Evolutionary conservation across 495 filamentous ascomycete genomes (phyloP).

Genomic region (Daldinia grandis): DNA sequence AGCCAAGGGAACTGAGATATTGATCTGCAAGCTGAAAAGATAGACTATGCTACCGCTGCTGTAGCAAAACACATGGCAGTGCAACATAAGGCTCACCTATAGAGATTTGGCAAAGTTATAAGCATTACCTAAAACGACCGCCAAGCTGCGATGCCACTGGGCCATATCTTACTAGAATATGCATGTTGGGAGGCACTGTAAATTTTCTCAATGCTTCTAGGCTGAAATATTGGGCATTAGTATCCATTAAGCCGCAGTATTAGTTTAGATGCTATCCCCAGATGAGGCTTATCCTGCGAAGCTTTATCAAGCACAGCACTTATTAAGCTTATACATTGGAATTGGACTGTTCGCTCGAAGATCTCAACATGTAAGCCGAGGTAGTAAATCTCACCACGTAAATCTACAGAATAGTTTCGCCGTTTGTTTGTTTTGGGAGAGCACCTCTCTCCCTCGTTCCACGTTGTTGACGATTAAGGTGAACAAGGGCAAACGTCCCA

Average conservation of each 20-base stretch:
- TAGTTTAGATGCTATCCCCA: background rate
- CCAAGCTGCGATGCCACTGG: background rate
- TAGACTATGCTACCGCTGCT: background rate
- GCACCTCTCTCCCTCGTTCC: no score
- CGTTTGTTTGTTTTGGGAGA: background rate
- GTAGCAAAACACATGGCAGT: background rate
- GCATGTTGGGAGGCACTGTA: background rate
- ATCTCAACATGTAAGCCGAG: background rate
- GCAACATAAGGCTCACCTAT: background rate
- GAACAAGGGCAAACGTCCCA: background rate
- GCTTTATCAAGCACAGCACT: background rate
- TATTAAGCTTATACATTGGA: background rate
- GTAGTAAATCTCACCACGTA: background rate
- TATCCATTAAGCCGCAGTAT: background rate
- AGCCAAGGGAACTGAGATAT: constrained; percentile 1
- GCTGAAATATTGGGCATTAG: background rate
- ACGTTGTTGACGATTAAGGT: background rate
- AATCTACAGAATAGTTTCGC: background rate
- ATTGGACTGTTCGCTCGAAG: background rate
- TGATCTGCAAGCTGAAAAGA: constrained; percentile 16
- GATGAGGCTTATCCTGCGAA: background rate
- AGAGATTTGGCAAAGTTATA: background rate
- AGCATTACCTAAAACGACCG: background rate
- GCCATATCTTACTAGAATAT: background rate
- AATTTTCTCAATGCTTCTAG: background rate